phyloP scores from a whole-genome alignment of 2,329 filamentous ascomycete genomes.

The Fusarium sublunatum region DNA sequence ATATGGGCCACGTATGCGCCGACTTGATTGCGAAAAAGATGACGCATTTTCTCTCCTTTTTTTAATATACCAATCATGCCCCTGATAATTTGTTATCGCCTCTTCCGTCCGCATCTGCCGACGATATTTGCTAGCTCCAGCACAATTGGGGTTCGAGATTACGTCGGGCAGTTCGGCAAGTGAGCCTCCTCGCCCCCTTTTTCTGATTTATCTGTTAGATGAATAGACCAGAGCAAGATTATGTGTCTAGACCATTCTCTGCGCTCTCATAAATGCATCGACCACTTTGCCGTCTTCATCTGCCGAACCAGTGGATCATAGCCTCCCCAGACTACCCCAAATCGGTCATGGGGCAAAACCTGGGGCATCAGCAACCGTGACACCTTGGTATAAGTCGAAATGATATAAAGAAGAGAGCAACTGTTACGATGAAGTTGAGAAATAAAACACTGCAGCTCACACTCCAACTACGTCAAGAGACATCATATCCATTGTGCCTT shows the following conservation, averaged over 20 bases:
- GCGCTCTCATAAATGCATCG: neutral
- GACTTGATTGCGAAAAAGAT: too few species aligned
- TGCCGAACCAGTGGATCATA: conserved; percentile 33
- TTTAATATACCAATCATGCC: neutral
- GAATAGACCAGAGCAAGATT: neutral
- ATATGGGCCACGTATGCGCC: too few species aligned
- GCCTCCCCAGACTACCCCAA: conserved; percentile 32
- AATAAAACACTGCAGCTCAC: neutral
- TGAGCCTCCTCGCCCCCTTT: conserved; percentile 28
- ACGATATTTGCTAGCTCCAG: conserved; percentile 26
- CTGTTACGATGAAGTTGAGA: neutral
- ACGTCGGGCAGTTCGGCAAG: conserved; percentile 12
- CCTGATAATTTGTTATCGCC: conserved; percentile 14
- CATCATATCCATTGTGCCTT: conserved; percentile 7
- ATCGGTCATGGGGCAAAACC: conserved; percentile 17
- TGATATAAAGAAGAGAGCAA: conserved; percentile 29
- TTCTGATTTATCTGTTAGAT: accelerated
- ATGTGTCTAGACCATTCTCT: neutral
- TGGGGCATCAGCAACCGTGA: conserved; percentile 28
- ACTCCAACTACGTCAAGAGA: conserved; percentile 6
- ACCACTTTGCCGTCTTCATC: conserved; percentile 25
- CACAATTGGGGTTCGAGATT: conserved; percentile 27
- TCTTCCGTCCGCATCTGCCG: conserved; percentile 38
- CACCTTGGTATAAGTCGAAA: conserved; percentile 26
- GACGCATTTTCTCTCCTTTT: neutral